phyloP scores from a whole-genome alignment of 2,329 filamentous ascomycete genomes.

The Ustulina deusta region DNA sequence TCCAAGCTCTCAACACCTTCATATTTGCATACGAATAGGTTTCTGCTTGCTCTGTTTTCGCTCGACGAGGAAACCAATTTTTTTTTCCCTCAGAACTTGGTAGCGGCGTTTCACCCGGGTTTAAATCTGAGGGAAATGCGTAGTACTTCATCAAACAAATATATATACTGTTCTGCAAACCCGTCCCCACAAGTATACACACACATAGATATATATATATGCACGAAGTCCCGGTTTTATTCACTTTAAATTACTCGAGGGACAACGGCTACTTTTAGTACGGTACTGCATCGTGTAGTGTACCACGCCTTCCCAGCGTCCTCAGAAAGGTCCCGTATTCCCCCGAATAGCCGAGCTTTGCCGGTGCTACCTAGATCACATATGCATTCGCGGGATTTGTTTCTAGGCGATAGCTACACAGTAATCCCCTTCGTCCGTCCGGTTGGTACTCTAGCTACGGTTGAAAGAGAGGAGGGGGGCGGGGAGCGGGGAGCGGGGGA shows the following conservation, averaged over 20 bases:
- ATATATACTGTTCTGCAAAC: conserved; percentile 14
- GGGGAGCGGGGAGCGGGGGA: too few relatives aligned
- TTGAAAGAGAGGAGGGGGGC: too few relatives aligned
- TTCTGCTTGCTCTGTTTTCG: conserved; percentile 12
- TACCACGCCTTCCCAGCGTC: neutral
- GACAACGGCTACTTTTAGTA: neutral
- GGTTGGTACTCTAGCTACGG: neutral
- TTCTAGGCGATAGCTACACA: conserved; percentile 3
- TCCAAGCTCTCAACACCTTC: conserved; percentile 9
- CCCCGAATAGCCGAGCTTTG: conserved; percentile 35
- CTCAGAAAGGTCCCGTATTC: conserved; percentile 14
- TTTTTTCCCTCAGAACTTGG: neutral
- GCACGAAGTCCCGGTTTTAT: neutral
- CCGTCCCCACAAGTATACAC: too few relatives aligned
- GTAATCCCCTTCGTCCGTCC: neutral
- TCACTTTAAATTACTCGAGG: neutral
- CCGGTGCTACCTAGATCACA: conserved; percentile 5
- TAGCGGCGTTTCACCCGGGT: conserved; percentile 18
- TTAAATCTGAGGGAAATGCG: conserved; percentile 1
- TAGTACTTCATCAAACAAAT: neutral
- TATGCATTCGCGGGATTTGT: neutral
- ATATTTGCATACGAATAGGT: conserved; percentile 19
- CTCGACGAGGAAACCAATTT: neutral
- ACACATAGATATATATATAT: too few relatives aligned
- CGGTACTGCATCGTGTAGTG: conserved; percentile 3